These are phyloP conservation scores for Pythium brachiatum DNA, from an alignment of 352 stramenopile species.

Conservation along the genomic window DNA sequence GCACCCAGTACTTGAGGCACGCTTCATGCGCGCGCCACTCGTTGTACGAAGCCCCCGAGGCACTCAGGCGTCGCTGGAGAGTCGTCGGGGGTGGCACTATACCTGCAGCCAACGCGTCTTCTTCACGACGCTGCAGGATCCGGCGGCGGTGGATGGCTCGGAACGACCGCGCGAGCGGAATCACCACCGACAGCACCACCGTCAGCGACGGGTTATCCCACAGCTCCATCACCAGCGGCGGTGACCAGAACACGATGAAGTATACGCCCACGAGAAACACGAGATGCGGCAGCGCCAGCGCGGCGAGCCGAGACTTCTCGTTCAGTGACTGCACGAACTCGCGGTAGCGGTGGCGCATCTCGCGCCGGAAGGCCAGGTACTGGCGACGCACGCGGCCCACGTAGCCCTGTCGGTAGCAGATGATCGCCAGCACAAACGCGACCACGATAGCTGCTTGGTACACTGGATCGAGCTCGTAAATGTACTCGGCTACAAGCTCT, in stretches of 20 bases:
- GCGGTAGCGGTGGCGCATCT: constrained; percentile 60
- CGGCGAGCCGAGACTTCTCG: constrained; percentile 58
- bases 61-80: neutral
- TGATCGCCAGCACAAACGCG: constrained; percentile 28
- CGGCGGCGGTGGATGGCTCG: constrained; percentile 54
- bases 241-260: constrained; percentile 53
- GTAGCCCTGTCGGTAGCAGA: constrained; percentile 71
- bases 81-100: neutral
- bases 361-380: constrained; percentile 48
- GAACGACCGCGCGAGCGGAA: constrained; percentile 68
- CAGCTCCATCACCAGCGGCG: constrained; percentile 42
- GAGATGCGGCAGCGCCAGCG: constrained; percentile 63
- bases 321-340: constrained; percentile 68
- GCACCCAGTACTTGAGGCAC: constrained; percentile 85
- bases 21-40: constrained; percentile 71
- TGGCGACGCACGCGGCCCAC: constrained; percentile 48
- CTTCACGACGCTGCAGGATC: constrained; percentile 22
- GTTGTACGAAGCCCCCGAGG: constrained; percentile 18
- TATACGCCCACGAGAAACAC: constrained; percentile 65
- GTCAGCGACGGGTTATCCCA: constrained; percentile 58
- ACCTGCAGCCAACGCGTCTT: constrained; percentile 5
- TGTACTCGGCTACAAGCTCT: constrained; percentile 36
- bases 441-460: constrained; percentile 45
- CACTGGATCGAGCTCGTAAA: constrained; percentile 57
- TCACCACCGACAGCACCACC: constrained; percentile 54